Evolutionary conservation across 1,139 yeast species (phyloP), one percentile per base, ranked within the genome.

Genomic region (Hyphopichia wangnamkhiaoensis): DNA sequence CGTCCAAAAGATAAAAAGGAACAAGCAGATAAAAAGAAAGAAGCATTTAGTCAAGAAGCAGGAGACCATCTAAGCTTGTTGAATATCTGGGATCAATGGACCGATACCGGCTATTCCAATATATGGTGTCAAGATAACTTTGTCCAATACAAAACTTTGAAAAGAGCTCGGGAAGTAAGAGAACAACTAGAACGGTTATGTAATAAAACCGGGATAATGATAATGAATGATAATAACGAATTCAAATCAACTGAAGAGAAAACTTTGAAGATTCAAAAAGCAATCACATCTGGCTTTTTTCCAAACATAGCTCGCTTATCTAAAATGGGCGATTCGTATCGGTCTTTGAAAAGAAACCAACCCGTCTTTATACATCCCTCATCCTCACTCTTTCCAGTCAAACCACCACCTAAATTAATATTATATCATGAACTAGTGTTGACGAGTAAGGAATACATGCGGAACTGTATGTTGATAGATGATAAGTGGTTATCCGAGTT

Each of bases 101-200:
- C 60, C 4, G 84, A 78, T 4, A 74, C 81, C 2, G 88, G 84
- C 0, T 85, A 65, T 54, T 84, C 95, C 0, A 68, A 68, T 32
- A 79, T 80, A 40, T 93, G 98, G 98, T 91, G 97, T 49, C 80
- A 78, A 48, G 97, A 90, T 50, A 82, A 88, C 53, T 89, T 79
- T 54, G 54, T 93, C 3, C 97, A 93, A 56, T 77, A 77, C 59
- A 82, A 84, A 56, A 79, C 95, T 0, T 60, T 93, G 50, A 67
- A 68, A 30, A 66, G 96, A 31, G 93, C 84, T 0, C 66, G 83
- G 37, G 87, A 84, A 44, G 84, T 91, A 2, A 71, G 90, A 25
- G 80, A 79, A 20, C 98, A 93, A 54, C 61, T 93, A 15, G 71
- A 69, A 33, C 61, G 76, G 17, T 65, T 89, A 25, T 84, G 95